phyloP scores from a whole-genome alignment of 2,329 filamentous ascomycete species.

The Pestalotiopsis sp. region DNA sequence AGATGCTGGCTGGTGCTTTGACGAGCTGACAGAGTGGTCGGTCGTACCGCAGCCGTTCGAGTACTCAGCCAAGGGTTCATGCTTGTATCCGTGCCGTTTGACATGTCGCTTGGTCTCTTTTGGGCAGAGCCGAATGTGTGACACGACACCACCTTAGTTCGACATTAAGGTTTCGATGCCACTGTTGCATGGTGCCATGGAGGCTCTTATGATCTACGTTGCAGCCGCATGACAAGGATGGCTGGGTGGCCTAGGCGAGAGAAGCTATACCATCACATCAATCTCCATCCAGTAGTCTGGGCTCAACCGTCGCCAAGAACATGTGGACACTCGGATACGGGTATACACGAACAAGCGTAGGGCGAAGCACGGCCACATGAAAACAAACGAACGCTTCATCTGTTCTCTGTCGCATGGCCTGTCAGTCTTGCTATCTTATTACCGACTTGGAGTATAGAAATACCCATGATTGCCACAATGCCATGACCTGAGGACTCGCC shows the following conservation, averaged over 20 bases:
- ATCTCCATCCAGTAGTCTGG: background rate
- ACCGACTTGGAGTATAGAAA: background rate
- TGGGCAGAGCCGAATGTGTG: background rate
- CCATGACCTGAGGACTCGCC: background rate
- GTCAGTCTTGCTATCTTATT: background rate
- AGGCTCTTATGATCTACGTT: conserved; percentile 2
- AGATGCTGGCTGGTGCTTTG: background rate
- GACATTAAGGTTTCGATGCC: conserved; percentile 3
- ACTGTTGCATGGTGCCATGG: conserved; percentile 1
- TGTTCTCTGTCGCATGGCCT: background rate
- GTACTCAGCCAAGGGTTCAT: background rate
- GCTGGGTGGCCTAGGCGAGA: background rate
- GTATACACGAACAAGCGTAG: background rate
- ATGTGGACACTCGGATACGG: background rate
- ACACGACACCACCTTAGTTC: background rate
- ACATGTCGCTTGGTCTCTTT: background rate
- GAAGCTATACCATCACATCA: background rate
- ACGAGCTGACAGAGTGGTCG: background rate
- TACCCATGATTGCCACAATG: background rate
- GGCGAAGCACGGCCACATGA: background rate
- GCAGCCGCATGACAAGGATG: background rate
- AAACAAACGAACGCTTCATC: background rate
- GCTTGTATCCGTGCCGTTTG: conserved; percentile 3
- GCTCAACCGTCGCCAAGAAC: background rate
- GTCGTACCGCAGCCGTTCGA: conserved; percentile 2